Evolutionary conservation across 345 rosid species (phyloP), one percentile per base, ranked within the genome.

Genomic region (Chamaenerion angustifolium): DNA sequence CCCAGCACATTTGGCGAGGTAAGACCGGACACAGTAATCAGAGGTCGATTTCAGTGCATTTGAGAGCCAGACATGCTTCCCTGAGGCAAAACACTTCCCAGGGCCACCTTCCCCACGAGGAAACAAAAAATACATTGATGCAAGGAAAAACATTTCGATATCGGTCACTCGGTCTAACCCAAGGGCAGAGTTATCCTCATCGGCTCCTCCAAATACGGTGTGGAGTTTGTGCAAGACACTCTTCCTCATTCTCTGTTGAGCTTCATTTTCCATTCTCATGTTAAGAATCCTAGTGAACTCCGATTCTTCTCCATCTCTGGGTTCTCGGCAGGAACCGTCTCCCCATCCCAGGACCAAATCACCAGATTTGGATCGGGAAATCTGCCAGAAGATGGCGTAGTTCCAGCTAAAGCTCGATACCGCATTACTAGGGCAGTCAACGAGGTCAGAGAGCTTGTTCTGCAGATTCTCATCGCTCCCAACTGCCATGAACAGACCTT

Each of bases 111-210:
- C 78, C 19, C 92, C 98, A 1, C 64, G 68, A 4, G 85, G 95
- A 45, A 90, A 90, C n/a, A 80, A 86, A 70, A 90, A 90, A 71
- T 90, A 90, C 98, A 90, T 86, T 12, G 98, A 90, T 90, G n/a
- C n/a, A n/a, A n/a, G n/a, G n/a, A n/a, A n/a, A n/a, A n/a, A n/a
- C n/a, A n/a, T n/a, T n/a, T n/a, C 98, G 13, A 78, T 90, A 60
- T 85, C 84, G n/a, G 98, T 90, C 48, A 90, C 95, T 44, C 78
- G 71, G 56, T 90, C 98, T 73, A 90, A 70, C 37, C 82, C 81
- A 18, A 83, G 59, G 46, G 95, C 88, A 57, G 81, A 81, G 55
- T 81, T 68, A 40, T 81, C 98, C 73, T 86, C 96, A 45, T 90
- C 98, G 14, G 83, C 76, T 56, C 87, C 98, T 56, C 95, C 94